Percentiles rank a stretch among this genome's conserved stretches.
Evolutionary conservation across 2,329 filamentous ascomycete species (phyloP).

Genomic region (Exophiala alcalophila): DNA sequence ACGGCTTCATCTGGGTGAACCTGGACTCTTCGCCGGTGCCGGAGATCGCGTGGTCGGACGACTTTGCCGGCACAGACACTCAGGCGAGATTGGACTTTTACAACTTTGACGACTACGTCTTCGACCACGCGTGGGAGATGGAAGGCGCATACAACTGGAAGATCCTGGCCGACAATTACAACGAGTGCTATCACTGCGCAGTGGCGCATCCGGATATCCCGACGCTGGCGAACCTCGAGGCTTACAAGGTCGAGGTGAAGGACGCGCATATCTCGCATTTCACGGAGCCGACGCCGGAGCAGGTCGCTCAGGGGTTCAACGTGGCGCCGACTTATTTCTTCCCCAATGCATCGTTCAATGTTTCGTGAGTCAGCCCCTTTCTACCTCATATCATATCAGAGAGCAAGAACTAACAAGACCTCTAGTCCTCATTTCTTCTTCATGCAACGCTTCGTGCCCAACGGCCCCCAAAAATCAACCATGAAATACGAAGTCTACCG

Average conservation of each 20-base stretch:
- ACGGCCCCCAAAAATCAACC: slow-evolving; percentile 47
- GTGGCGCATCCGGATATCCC: slow-evolving; percentile 58
- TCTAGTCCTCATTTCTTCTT: slow-evolving; percentile 62
- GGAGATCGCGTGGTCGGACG: slow-evolving; percentile 25
- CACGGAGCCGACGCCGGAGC: slow-evolving; percentile 36
- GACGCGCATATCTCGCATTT: slow-evolving; percentile 56
- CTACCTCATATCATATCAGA: background rate
- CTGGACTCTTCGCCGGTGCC: slow-evolving; percentile 20
- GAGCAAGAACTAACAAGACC: too few species aligned
- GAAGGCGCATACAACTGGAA: slow-evolving; percentile 31
- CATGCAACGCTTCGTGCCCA: slow-evolving; percentile 61
- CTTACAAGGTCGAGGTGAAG: slow-evolving; percentile 53
- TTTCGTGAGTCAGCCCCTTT: slow-evolving; percentile 22
- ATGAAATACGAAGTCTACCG: slow-evolving; percentile 65
- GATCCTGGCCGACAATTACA: slow-evolving; percentile 30
- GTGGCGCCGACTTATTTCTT: slow-evolving; percentile 29
- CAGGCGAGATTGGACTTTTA: slow-evolving; percentile 49
- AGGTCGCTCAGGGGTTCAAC: slow-evolving; percentile 16
- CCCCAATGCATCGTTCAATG: slow-evolving; percentile 27
- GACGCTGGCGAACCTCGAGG: slow-evolving; percentile 52
- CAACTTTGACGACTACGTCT: slow-evolving; percentile 54
- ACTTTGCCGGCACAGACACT: slow-evolving; percentile 38
- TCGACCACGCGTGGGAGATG: slow-evolving; percentile 39
- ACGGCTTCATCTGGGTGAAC: slow-evolving; percentile 30
- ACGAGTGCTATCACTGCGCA: slow-evolving; percentile 55